Evolutionary conservation across 2,329 filamentous ascomycete species (phyloP).

Genomic region (Colletotrichum musae): DNA sequence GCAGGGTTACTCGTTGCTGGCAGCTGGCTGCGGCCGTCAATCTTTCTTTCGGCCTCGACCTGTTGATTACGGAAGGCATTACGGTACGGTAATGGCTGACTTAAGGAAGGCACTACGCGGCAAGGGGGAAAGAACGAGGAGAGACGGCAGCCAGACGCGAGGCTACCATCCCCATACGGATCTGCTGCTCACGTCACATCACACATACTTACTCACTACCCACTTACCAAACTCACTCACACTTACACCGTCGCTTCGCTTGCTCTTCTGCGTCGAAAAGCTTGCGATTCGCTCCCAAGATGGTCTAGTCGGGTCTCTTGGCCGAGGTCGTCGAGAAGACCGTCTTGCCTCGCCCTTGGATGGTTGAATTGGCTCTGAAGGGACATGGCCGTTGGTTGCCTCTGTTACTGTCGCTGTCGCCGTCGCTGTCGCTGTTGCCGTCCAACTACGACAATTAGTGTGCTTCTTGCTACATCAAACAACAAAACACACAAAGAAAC

Average conservation of each 20-base stretch:
- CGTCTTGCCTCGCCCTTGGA: too few relatives aligned
- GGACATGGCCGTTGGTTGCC: conserved; percentile 18
- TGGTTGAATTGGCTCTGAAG: too few relatives aligned
- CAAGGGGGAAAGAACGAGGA: conserved; percentile 4
- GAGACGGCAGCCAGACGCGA: conserved; percentile 14
- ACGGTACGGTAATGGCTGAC: too few relatives aligned
- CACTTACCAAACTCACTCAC: neutral
- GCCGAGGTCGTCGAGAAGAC: too few relatives aligned
- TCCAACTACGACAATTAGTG: conserved; percentile 19
- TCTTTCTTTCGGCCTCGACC: too few relatives aligned
- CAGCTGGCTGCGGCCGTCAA: too few relatives aligned
- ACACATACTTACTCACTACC: neutral
- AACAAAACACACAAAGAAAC: conserved; percentile 34
- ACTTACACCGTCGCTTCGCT: conserved; percentile 35
- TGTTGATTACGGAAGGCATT: too few relatives aligned
- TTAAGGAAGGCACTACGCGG: neutral
- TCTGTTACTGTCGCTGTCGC: neutral
- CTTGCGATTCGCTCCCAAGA: neutral
- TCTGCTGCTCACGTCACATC: too few relatives aligned
- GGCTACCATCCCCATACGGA: conserved; percentile 1
- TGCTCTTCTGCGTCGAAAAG: conserved; percentile 1
- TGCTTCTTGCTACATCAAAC: neutral
- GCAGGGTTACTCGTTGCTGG: too few relatives aligned
- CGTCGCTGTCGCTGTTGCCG: conserved; percentile 15
- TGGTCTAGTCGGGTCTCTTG: neutral